Evolutionary conservation across 2,329 filamentous ascomycete species (phyloP), one percentile per base, ranked within the genome.

Genomic region (Pseudogymnoascus sp.): DNA sequence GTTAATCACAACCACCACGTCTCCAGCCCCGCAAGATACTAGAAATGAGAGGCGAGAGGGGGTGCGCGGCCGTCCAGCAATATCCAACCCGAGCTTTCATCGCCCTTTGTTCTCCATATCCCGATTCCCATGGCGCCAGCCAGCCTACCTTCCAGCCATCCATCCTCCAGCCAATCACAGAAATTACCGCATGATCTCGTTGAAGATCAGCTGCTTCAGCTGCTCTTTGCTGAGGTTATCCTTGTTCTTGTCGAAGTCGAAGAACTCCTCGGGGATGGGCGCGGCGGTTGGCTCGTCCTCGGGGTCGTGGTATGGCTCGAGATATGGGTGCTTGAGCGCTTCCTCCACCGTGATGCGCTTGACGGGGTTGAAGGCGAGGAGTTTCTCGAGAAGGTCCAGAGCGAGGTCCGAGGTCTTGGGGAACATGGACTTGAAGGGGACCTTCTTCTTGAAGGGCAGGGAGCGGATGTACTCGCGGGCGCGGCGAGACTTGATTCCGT

Each of bases 191-290:
- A 74, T 97, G 72, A 97, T 97, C 80, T 99, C 94, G 75, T 97
- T 87, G 78, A 93, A 99, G 77, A 99, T 99, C 74, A 99, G 82
- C 73, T 94, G 84, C 82, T 97, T 97, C 76, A 99, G 78, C 78
- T 99, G 92, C 79, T 99, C 94, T 80, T 99, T 99, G 81, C 90
- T 97, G 73, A 99, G 79, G 72, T 89, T 94, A 76, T 99, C 94
- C 86, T 99, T 99, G 83, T 97, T 96, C 84, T 97, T 97, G 78
- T 99, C 94, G 76, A 99, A 99, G 78, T 99, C 94, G 75, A 99
- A 99, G 82, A 99, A 99, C 75, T 96, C 93, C 76, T 97, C 93
- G 21, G 94, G 94, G 72, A 99, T 99, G 21, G 94, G 92, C 45
- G 92, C 90, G 16, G 94, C 94, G 11, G 91, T 97, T 59, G 94